These are phyloP conservation scores for Pichia ethanolica DNA, from an alignment of 805 yeast genomes.

Conservation along the genomic window DNA sequence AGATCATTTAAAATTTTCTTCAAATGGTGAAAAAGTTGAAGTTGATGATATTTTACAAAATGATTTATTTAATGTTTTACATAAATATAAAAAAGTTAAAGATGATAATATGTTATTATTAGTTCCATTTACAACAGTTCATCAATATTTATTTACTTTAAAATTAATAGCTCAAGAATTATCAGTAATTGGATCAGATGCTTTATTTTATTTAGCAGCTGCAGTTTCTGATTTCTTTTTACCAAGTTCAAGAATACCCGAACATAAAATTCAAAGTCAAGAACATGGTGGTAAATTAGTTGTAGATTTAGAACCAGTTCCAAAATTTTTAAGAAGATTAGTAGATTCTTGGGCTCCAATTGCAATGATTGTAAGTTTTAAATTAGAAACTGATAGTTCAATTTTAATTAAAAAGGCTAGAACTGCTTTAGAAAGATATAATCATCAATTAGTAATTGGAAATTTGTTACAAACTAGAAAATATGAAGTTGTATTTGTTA, in stretches of 20 bases:
- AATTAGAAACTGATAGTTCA: slow-evolving; percentile 77
- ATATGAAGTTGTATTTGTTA: slow-evolving; percentile 79
- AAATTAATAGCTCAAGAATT: slow-evolving; percentile 56
- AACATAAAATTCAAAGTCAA: slow-evolving; percentile 89
- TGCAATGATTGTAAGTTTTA: slow-evolving; percentile 91
- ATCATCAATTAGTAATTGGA: slow-evolving; percentile 92
- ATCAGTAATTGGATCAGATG: slow-evolving; percentile 45
- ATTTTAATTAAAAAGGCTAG: slow-evolving; percentile 69
- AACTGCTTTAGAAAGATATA: slow-evolving; percentile 75
- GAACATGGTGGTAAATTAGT: slow-evolving; percentile 63
- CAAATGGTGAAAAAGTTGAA: slow-evolving; percentile 43
- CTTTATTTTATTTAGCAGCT: slow-evolving; percentile 86
- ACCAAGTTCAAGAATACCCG: slow-evolving; percentile 78
- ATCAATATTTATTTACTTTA: slow-evolving; percentile 84
- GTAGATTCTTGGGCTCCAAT: slow-evolving; percentile 94
- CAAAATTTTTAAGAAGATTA: slow-evolving; percentile 79
- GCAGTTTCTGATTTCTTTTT: slow-evolving; percentile 96
- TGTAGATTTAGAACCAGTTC: slow-evolving; percentile 90
- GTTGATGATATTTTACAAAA: slow-evolving; percentile 54
- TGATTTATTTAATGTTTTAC: slow-evolving; percentile 51
- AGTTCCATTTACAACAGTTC: slow-evolving; percentile 90
- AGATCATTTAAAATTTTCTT: slow-evolving; percentile 60
- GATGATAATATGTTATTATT: slow-evolving; percentile 47
- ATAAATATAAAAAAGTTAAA: slow-evolving; percentile 48
- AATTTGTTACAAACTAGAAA: slow-evolving; percentile 86